Percentiles rank a stretch among this genome's conserved stretches.
These are phyloP conservation scores for Scheffersomyces insectosa DNA, from an alignment of 1,139 yeast genomes.

Conservation along the genomic window DNA sequence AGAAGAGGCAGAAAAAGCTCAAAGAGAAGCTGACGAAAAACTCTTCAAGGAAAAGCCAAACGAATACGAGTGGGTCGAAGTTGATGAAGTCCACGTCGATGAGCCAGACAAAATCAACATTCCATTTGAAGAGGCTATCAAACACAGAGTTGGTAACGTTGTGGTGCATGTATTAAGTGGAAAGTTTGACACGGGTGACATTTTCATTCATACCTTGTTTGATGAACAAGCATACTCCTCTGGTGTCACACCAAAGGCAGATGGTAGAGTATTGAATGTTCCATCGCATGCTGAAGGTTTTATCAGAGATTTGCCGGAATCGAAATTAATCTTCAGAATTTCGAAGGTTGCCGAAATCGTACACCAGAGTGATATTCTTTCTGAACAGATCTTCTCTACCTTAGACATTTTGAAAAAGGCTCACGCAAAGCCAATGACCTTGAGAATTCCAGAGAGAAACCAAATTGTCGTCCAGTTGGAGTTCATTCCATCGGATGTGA, in stretches of 20 bases:
- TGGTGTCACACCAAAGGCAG: constrained; percentile 49
- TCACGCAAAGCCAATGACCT: constrained; percentile 43
- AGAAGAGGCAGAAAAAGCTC: constrained; percentile 36
- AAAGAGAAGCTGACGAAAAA: constrained; percentile 42
- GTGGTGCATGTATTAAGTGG: constrained; percentile 55
- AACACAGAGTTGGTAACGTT: constrained; percentile 63
- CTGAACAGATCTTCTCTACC: constrained; percentile 52
- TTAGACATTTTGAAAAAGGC: constrained; percentile 53
- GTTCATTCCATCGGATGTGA: constrained; percentile 57
- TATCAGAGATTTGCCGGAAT: constrained; percentile 68
- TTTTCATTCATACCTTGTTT: constrained; percentile 57
- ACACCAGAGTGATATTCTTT: constrained; percentile 47
- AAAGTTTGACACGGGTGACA: constrained; percentile 45
- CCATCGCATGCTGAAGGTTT: constrained; percentile 57
- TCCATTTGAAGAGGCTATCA: constrained; percentile 52
- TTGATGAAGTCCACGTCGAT: constrained; percentile 46
- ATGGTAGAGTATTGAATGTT: constrained; percentile 39
- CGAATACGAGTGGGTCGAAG: constrained; percentile 65
- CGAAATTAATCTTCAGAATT: constrained; percentile 55
- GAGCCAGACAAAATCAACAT: constrained; percentile 48
- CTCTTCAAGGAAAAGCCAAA: constrained; percentile 58
- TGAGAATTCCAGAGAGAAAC: constrained; percentile 47
- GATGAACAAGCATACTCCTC: constrained; percentile 68
- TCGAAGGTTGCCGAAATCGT: constrained; percentile 52
- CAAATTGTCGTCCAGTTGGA: constrained; percentile 51